Conservation (phyloP, 192 early-diverging fungal genomes). For the Coemansia sp. region DNA sequence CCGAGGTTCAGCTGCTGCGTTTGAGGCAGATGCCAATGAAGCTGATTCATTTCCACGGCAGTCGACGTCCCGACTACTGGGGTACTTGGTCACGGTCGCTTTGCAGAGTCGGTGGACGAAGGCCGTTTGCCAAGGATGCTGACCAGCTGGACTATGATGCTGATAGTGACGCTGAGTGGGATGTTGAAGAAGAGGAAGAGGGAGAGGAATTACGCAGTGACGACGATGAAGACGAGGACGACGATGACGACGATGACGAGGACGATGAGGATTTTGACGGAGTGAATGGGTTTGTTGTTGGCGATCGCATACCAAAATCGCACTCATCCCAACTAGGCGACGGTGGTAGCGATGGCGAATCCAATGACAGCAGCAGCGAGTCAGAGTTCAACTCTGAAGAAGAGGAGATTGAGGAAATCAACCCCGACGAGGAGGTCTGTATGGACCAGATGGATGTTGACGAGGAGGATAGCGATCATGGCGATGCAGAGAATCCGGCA, state of each 20-base stretch:
- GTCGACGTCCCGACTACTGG: constrained; percentile 37
- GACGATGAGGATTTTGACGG: constrained; percentile 77
- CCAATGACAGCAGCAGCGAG: constrained; percentile 14
- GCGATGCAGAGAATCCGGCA: not conserved
- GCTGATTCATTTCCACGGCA: constrained; percentile 35
- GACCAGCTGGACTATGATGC: constrained; percentile 74
- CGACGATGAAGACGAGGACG: constrained; percentile 67
- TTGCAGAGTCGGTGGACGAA: constrained; percentile 55
- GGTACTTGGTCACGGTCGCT: constrained; percentile 76
- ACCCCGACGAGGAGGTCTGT: constrained; percentile 37
- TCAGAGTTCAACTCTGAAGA: constrained; percentile 40
- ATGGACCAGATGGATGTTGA: constrained; percentile 26
- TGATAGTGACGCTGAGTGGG: constrained; percentile 93
- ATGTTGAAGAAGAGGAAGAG: constrained; percentile 73
- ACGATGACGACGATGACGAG: constrained; percentile 43
- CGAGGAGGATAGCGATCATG: not conserved
- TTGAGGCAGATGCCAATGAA: constrained; percentile 31
- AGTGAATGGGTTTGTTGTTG: constrained; percentile 84
- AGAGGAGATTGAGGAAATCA: constrained; percentile 45
- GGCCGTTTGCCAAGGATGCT: constrained; percentile 66
- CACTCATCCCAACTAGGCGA: not conserved
- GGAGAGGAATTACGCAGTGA: constrained; percentile 83
- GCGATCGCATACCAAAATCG: constrained; percentile 48
- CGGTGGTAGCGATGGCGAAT: constrained; percentile 14
- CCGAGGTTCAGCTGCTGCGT: constrained; percentile 21